These are phyloP conservation scores for Acanthamoeba triangularis DNA, from an alignment of 208 protist species.

Conservation along the genomic window DNA sequence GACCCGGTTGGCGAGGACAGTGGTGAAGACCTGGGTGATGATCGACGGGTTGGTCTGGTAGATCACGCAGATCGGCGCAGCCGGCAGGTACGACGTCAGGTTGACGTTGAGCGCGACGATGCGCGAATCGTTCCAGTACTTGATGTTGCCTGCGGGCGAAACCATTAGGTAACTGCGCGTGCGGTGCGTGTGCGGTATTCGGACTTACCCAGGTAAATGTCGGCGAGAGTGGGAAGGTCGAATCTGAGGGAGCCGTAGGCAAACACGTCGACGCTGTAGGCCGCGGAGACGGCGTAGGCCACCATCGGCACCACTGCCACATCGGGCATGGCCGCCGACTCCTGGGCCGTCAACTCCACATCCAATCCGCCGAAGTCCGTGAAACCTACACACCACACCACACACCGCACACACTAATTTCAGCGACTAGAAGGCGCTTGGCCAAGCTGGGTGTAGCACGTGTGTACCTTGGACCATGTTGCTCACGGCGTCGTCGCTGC, in stretches of 20 bases:
- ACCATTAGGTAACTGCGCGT: too few species aligned
- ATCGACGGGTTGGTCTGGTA: constrained; percentile 37
- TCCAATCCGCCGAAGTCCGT: constrained; percentile 12
- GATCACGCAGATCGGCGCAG: constrained; percentile 29
- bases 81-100: not conserved
- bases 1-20: not conserved
- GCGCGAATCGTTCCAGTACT: constrained; percentile 29
- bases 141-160: not conserved
- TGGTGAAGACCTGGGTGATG: constrained; percentile 47
- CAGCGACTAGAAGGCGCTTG: too few species aligned
- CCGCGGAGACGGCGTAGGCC: not conserved
- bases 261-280: constrained; percentile 48
- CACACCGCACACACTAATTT: too few species aligned
- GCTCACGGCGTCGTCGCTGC: not conserved
- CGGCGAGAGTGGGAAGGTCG: not conserved
- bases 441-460: too few species aligned
- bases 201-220: constrained; percentile 50
- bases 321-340: not conserved
- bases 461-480: not conserved
- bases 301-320: constrained; percentile 27
- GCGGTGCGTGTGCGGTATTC: too few species aligned
- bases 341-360: not conserved
- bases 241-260: constrained; percentile 8
- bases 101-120: not conserved
- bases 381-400: not conserved